phyloP scores from a whole-genome alignment of 176 grass and related monocot genomes.

The Triticum turgidum region DNA sequence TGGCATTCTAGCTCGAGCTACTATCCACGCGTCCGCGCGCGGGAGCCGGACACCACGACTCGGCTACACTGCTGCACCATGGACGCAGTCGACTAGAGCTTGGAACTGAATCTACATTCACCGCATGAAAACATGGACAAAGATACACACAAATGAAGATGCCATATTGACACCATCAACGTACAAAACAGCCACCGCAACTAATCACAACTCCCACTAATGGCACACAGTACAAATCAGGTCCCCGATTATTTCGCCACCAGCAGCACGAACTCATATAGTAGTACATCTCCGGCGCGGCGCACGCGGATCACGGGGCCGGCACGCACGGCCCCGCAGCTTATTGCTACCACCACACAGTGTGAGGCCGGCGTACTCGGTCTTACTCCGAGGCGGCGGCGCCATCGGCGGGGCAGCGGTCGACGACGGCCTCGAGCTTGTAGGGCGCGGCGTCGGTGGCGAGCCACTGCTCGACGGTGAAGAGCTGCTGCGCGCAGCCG shows the following conservation, averaged over 20 bases:
- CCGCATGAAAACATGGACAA: not conserved
- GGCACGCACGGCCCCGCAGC: not conserved
- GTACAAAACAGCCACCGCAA: not conserved
- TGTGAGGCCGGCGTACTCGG: not conserved
- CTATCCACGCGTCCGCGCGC: not conserved
- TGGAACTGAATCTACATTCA: no score
- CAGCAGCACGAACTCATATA: not conserved
- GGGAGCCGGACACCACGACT: not conserved
- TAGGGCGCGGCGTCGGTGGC: slow-evolving; percentile 65
- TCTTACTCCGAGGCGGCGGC: not conserved
- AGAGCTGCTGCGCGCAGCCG: slow-evolving; percentile 67
- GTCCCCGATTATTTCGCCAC: not conserved
- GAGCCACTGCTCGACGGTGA: slow-evolving; percentile 94
- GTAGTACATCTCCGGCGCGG: not conserved
- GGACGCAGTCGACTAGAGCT: no score
- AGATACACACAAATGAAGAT: not conserved
- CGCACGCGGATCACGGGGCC: not conserved
- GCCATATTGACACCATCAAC: not conserved
- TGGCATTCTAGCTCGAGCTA: not conserved
- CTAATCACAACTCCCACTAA: not conserved
- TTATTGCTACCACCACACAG: slow-evolving; percentile 12
- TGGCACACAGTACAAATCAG: not conserved
- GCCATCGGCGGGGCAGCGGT: slow-evolving; percentile 36
- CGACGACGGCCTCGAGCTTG: slow-evolving; percentile 52
- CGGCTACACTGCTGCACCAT: no score